A percentile compares a stretch with the other conserved stretches of the same genome.
These are phyloP conservation scores for Penicillium sp. DNA, from an alignment of 2,329 filamentous ascomycete species.

Conservation along the genomic window DNA sequence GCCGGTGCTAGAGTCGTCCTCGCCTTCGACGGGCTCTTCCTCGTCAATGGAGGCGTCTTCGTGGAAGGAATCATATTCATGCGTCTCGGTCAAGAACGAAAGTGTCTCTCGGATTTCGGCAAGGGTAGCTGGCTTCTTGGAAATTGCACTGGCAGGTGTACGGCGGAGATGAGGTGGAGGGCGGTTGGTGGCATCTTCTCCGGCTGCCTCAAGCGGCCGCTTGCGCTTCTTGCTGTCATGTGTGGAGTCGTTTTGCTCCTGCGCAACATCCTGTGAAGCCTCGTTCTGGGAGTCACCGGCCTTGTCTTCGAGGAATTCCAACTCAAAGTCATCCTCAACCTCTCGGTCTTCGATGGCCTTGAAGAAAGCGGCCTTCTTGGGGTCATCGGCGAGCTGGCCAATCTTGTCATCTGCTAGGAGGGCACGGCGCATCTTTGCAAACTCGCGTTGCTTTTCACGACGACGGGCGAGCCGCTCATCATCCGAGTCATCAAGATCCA, in stretches of 20 bases:
- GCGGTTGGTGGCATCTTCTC: conserved; percentile 53
- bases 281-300: conserved; percentile 48
- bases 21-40: conserved; percentile 22
- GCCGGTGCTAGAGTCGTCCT: conserved; percentile 24
- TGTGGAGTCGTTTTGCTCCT: conserved; percentile 28
- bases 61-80: conserved; percentile 58
- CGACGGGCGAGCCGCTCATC: conserved; percentile 75
- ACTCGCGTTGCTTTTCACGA: conserved; percentile 82
- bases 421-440: conserved; percentile 87
- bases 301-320: conserved; percentile 68
- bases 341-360: conserved; percentile 84
- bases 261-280: conserved; percentile 32
- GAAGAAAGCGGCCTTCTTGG: conserved; percentile 87
- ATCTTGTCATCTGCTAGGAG: conserved; percentile 87
- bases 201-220: conserved; percentile 43
- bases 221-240: conserved; percentile 45
- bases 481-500: conserved; percentile 87
- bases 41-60: conserved; percentile 57
- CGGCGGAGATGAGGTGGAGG: conserved; percentile 65
- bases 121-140: conserved; percentile 72
- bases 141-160: conserved; percentile 56
- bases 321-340: conserved; percentile 70
- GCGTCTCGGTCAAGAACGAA: conserved; percentile 77
- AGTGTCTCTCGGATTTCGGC: conserved; percentile 82
- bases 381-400: conserved; percentile 85